phyloP scores from a whole-genome alignment of 2,329 filamentous ascomycete genomes.

The Juglanconis oblonga region DNA sequence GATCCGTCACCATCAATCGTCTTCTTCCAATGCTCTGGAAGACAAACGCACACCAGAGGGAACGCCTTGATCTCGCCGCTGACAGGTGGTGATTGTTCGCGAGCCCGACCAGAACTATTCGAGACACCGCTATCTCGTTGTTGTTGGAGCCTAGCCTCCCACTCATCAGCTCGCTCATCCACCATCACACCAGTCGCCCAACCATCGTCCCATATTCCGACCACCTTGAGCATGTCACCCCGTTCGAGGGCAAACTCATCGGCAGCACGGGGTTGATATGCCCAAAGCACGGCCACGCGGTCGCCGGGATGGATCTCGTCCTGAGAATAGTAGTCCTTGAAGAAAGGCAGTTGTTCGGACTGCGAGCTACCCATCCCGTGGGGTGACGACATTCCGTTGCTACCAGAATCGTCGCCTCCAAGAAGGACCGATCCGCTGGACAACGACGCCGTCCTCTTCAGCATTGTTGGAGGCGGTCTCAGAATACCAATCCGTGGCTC shows the following conservation, averaged over 20 bases:
- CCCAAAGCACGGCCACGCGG: slow-evolving; percentile 89
- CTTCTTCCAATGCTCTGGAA: slow-evolving; percentile 94
- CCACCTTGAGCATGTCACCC: slow-evolving; percentile 96
- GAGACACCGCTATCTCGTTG: slow-evolving; percentile 94
- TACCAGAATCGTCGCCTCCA: slow-evolving; percentile 67
- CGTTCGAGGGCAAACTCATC: slow-evolving; percentile 93
- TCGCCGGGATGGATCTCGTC: slow-evolving; percentile 94
- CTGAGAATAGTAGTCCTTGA: slow-evolving; percentile 98
- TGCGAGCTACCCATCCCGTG: slow-evolving; percentile 82
- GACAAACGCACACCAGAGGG: slow-evolving; percentile 91
- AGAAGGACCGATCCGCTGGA: slow-evolving; percentile 81
- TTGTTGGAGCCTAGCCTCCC: slow-evolving; percentile 70
- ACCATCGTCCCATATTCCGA: slow-evolving; percentile 98
- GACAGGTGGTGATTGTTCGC: slow-evolving; percentile 59
- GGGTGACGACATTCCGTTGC: slow-evolving; percentile 78
- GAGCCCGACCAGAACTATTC: slow-evolving; percentile 63
- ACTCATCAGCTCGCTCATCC: slow-evolving; percentile 81
- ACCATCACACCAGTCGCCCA: slow-evolving; percentile 93
- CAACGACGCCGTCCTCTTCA: slow-evolving; percentile 79
- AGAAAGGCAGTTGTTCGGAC: slow-evolving; percentile 91
- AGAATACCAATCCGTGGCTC: slow-evolving; percentile 55
- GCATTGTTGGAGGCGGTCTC: slow-evolving; percentile 54
- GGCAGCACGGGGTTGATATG: slow-evolving; percentile 87
- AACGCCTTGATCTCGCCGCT: slow-evolving; percentile 94
- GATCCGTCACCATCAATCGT: slow-evolving; percentile 88